A percentile compares a stretch with the other conserved stretches of the same genome.
Evolutionary conservation across 2,329 filamentous ascomycete genomes (phyloP).

Genomic region (Cadophora sp.): DNA sequence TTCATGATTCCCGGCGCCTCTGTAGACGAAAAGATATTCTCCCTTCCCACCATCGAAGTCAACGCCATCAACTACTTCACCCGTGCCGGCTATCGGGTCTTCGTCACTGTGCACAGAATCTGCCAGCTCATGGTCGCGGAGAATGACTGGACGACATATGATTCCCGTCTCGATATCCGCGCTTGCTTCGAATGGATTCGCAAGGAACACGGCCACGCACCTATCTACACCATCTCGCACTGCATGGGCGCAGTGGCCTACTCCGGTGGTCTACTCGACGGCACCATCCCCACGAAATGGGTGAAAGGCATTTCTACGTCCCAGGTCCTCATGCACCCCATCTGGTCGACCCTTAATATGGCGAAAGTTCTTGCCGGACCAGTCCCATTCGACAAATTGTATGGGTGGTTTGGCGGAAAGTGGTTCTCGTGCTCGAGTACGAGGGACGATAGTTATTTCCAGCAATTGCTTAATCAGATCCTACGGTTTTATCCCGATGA

Average conservation of each 20-base stretch:
- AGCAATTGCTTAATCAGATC: slow-evolving; percentile 59
- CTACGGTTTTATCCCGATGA: slow-evolving; percentile 63
- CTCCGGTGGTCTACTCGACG: slow-evolving; percentile 64
- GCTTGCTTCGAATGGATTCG: slow-evolving; percentile 63
- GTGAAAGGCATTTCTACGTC: slow-evolving; percentile 63
- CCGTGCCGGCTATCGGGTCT: slow-evolving; percentile 65
- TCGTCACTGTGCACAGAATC: slow-evolving; percentile 63
- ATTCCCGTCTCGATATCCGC: slow-evolving; percentile 63
- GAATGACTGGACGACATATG: slow-evolving; percentile 63
- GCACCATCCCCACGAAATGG: slow-evolving; percentile 63
- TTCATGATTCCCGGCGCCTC: slow-evolving; percentile 68
- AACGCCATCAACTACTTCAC: slow-evolving; percentile 70
- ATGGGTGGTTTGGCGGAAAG: slow-evolving; percentile 53
- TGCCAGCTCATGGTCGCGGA: slow-evolving; percentile 58
- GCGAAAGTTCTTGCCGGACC: slow-evolving; percentile 58
- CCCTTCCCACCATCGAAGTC: slow-evolving; percentile 66
- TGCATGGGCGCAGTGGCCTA: slow-evolving; percentile 69
- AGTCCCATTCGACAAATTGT: slow-evolving; percentile 56
- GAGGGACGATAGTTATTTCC: slow-evolving; percentile 54
- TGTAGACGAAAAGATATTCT: slow-evolving; percentile 68
- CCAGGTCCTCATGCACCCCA: slow-evolving; percentile 69
- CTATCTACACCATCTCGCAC: slow-evolving; percentile 65
- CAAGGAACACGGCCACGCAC: slow-evolving; percentile 43
- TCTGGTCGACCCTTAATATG: slow-evolving; percentile 62
- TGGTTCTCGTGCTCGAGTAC: slow-evolving; percentile 62